Conservation (phyloP, 148 eudicot genomes). For the Chenopodium album region DNA sequence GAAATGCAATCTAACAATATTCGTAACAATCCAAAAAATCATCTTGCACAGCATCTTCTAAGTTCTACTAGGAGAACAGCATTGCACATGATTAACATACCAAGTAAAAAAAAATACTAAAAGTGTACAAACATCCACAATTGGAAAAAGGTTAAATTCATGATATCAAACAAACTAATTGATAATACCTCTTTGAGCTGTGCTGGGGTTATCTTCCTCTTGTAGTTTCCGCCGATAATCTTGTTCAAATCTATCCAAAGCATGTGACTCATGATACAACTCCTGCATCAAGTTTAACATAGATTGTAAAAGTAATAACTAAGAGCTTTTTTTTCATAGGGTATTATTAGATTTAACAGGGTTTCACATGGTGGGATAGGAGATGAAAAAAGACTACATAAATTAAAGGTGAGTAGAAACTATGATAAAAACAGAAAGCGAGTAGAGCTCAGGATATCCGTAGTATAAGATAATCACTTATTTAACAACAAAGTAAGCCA, state of each 20-base stretch:
- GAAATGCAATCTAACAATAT: background rate
- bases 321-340: background rate
- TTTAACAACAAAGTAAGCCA: background rate
- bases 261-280: conserved; percentile 90
- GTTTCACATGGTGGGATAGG: no score
- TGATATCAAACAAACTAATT: background rate
- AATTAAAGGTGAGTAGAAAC: no score
- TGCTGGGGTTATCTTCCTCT: conserved; percentile 78
- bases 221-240: conserved; percentile 84
- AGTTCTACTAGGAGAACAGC: background rate
- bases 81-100: background rate
- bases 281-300: conserved; percentile 51
- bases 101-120: background rate
- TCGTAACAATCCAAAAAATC: background rate
- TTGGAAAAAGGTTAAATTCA: background rate
- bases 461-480: background rate
- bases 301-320: background rate
- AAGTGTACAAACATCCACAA: conserved; percentile 10
- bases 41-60: background rate
- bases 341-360: no score
- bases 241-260: conserved; percentile 96
- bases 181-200: conserved; percentile 72
- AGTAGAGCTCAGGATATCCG: no score
- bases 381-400: no score
- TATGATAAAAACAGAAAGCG: no score